Conservation (phyloP, 75 land plant genomes). For the Selaginella tamariscina region DNA sequence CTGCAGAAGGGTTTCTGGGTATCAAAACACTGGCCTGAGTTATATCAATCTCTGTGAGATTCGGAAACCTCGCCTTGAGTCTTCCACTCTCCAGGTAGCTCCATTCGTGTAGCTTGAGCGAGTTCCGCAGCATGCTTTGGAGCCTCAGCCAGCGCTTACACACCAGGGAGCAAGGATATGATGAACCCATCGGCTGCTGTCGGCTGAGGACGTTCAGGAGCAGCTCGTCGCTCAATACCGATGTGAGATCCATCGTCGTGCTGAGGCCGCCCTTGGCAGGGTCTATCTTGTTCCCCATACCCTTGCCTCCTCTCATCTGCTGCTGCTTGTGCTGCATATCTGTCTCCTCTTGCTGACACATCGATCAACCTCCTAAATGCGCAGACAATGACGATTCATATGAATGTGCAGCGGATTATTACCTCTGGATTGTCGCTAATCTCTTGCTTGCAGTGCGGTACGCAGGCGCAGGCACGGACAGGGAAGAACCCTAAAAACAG, state of each 20-base stretch:
- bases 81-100: slow-evolving; percentile 44
- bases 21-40: slow-evolving; percentile 35
- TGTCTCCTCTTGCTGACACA: neutral
- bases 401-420: too few relatives aligned
- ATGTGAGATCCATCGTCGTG: slow-evolving; percentile 32
- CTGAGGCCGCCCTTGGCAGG: slow-evolving; percentile 13
- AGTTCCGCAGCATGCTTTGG: slow-evolving; percentile 31
- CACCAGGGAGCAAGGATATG: slow-evolving; percentile 36
- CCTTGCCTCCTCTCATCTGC: slow-evolving; percentile 15
- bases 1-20: slow-evolving; percentile 15
- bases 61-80: slow-evolving; percentile 46
- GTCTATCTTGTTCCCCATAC: slow-evolving; percentile 28
- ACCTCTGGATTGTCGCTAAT: too few relatives aligned
- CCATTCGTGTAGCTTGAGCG: slow-evolving; percentile 54
- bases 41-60: slow-evolving; percentile 49
- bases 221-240: slow-evolving; percentile 38
- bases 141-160: slow-evolving; percentile 60
- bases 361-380: neutral
- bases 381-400: too few relatives aligned
- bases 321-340: neutral
- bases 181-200: slow-evolving; percentile 13
- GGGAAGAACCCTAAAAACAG: neutral
- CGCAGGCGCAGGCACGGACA: neutral
- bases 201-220: slow-evolving; percentile 34
- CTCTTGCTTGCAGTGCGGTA: neutral